Conservation (phyloP, 495 filamentous ascomycete species). For the Daldinia decipiens region DNA sequence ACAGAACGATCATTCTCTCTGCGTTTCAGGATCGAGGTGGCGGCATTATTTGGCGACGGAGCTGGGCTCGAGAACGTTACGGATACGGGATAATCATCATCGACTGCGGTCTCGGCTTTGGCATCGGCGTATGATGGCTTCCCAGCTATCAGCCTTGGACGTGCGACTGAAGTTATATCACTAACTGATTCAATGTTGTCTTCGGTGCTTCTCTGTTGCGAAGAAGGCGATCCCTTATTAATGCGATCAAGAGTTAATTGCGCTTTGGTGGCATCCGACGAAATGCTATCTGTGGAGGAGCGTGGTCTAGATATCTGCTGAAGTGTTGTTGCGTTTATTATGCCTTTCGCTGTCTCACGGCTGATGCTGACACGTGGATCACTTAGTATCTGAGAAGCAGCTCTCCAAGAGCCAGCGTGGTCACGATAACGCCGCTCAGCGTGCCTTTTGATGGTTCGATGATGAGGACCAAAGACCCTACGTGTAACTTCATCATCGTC, state of each 20-base stretch:
- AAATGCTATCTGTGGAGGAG: conserved; percentile 42
- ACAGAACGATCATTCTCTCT: conserved; percentile 49
- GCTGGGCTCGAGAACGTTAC: conserved; percentile 51
- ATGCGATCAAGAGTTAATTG: conserved; percentile 54
- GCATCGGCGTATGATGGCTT: conserved; percentile 50
- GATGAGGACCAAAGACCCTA: conserved; percentile 51
- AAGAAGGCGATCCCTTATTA: conserved; percentile 42
- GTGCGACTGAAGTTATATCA: conserved; percentile 11
- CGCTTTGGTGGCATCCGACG: conserved; percentile 53
- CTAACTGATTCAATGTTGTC: conserved; percentile 12
- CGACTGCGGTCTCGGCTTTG: conserved; percentile 41
- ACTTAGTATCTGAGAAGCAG: conserved; percentile 51
- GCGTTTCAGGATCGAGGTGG: conserved; percentile 46
- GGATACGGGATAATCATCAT: conserved; percentile 42
- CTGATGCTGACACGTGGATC: conserved; percentile 60
- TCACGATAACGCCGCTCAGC: conserved; percentile 58
- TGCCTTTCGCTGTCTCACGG: conserved; percentile 52
- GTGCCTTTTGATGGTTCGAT: conserved; percentile 57
- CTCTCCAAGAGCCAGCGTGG: conserved; percentile 60
- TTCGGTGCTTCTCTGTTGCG: conserved; percentile 21
- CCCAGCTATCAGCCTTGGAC: conserved; percentile 47
- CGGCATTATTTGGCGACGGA: conserved; percentile 45
- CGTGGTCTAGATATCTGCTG: conserved; percentile 27
- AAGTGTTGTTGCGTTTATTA: conserved; percentile 35
- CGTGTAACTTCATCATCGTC: conserved; percentile 44